These are phyloP conservation scores for Tylopilus sp. DNA, from an alignment of 1,284 basidiomycete species.

Conservation along the genomic window DNA sequence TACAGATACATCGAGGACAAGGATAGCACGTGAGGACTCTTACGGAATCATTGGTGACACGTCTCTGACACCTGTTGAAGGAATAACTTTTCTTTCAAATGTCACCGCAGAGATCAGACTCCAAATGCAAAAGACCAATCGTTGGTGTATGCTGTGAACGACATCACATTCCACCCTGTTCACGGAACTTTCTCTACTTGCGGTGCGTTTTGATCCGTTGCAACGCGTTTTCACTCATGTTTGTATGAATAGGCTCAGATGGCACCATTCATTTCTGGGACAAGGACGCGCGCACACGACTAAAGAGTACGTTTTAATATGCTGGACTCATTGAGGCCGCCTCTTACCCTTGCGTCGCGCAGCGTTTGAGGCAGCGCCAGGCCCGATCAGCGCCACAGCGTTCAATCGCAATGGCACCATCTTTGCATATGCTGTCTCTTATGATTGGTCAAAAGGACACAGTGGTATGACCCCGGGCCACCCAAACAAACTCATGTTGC, in stretches of 20 bases:
- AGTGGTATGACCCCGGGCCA: slow-evolving; percentile 77
- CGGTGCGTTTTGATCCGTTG: slow-evolving; percentile 48
- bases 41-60: neutral
- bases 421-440: slow-evolving; percentile 84
- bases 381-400: slow-evolving; percentile 66
- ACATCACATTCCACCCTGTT: slow-evolving; percentile 85
- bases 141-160: slow-evolving; percentile 87
- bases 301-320: slow-evolving; percentile 64
- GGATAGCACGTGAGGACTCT: slow-evolving; percentile 50
- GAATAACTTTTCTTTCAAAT: slow-evolving; percentile 94
- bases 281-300: slow-evolving; percentile 80
- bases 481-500: slow-evolving; percentile 85
- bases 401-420: slow-evolving; percentile 87
- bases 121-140: slow-evolving; percentile 68
- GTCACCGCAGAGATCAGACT: slow-evolving; percentile 76
- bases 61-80: slow-evolving; percentile 36
- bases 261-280: slow-evolving; percentile 87
- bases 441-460: slow-evolving; percentile 89
- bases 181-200: slow-evolving; percentile 95
- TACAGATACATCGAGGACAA: slow-evolving; percentile 77
- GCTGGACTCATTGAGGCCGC: neutral
- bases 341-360: slow-evolving; percentile 6
- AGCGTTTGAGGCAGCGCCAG: slow-evolving; percentile 52
- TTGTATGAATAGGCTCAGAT: slow-evolving; percentile 54
- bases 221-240: slow-evolving; percentile 17